phyloP scores from a whole-genome alignment of 2,329 filamentous ascomycete species.

The Neofusicoccum kwambonambiense region DNA sequence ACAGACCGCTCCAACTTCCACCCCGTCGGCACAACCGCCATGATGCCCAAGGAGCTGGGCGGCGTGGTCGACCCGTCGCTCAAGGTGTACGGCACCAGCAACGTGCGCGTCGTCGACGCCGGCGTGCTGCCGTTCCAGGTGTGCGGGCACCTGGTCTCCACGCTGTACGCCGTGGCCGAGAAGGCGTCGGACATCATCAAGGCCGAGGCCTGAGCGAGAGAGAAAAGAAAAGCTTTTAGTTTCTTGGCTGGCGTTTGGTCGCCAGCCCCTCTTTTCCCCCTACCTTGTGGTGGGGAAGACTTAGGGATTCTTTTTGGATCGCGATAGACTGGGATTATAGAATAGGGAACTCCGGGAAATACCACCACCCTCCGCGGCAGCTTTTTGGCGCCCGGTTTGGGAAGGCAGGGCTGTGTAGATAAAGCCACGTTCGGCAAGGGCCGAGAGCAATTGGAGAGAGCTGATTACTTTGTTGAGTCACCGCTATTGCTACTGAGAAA shows the following conservation, averaged over 20 bases:
- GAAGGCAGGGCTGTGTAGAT: too few relatives aligned
- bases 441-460: too few relatives aligned
- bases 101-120: constrained; percentile 22
- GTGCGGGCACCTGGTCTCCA: constrained; percentile 15
- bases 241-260: background rate
- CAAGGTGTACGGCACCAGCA: constrained; percentile 28
- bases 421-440: too few relatives aligned
- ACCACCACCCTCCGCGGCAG: too few relatives aligned
- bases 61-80: constrained; percentile 32
- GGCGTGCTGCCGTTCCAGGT: constrained; percentile 20
- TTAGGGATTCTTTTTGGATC: background rate
- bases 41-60: constrained; percentile 21
- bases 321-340: background rate
- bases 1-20: constrained; percentile 19
- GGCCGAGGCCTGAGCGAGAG: constrained; percentile 9
- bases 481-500: too few relatives aligned
- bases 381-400: too few relatives aligned
- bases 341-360: too few relatives aligned
- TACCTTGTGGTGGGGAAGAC: too few relatives aligned
- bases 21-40: constrained; percentile 16
- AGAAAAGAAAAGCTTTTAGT: background rate
- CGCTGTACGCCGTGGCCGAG: constrained; percentile 19
- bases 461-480: too few relatives aligned
- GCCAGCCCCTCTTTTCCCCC: background rate
- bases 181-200: constrained; percentile 34